Evolutionary conservation across 2,329 filamentous ascomycete species (phyloP), one percentile per base, ranked within the genome.

Genomic region (Penicillium expansum): DNA sequence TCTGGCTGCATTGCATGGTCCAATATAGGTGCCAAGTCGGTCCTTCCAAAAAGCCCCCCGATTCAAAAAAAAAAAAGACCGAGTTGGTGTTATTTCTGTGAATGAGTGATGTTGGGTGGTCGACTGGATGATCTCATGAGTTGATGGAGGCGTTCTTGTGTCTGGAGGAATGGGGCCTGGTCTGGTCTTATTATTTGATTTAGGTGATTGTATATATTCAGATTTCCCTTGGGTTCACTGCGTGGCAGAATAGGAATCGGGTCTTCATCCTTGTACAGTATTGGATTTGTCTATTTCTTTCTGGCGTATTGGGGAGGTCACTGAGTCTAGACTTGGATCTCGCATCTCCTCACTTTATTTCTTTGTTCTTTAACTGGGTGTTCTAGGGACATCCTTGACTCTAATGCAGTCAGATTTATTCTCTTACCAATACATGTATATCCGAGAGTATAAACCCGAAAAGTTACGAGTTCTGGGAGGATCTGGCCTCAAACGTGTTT

Each of bases 201-300:
- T n/a, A 18, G 29, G 20, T 27, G 37, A 30, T 29, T 50, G 52
- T 50, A 51, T 30, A 55, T 50, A 51, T 50, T n/a, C 20, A 13
- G 13, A n/a, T 9, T 47, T 37, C 13, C 33, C 13, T 27, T 35
- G 30, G 30, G 22, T 37, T 52, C 30, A 24, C 22, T 29, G 39
- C 11, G 32, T 51, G 32, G n/a, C 24, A 16, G n/a, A 49, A 50
- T 35, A 55, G 35, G 35, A 38, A 37, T 30, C 16, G 45, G 45
- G 38, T 18, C 9, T 35, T 51, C 22, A 52, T 52, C 41, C 39
- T 45, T 52, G 45, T 55, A 55, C n/a, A 43, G n/a, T 55, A 55
- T 51, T 9, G 29, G 18, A 33, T 29, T 35, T 27, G 32, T 41
- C 22, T 33, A 18, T 43, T 37, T 45, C 11, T 37, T 22, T 38